Base-by-base conservation (phyloP, 805 yeast genomes). In the Wickerhamiella lipophila region DNA sequence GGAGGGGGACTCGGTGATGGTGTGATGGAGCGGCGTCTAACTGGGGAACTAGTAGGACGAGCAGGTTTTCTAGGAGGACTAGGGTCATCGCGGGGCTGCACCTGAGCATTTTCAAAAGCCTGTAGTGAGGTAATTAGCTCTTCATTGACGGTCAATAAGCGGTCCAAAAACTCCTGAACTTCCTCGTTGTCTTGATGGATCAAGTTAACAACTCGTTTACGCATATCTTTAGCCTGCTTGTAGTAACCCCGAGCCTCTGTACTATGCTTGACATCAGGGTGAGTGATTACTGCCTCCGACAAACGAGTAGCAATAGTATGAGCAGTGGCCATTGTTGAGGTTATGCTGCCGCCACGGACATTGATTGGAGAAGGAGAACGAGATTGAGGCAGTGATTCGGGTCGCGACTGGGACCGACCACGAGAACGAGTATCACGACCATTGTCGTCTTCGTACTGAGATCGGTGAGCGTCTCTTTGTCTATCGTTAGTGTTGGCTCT, bases 61-160 rank as follows among this genome's bases (percentile, higher is more conserved):
- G 51, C 35, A 61, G 57, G 3, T 59, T 60, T 42, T 16, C 42
- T 52, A 36, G 48, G 35, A 38, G 51, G 32, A 35, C 58, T 54
- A 43, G 51, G 42, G 36, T 57, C 42, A 45, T 50, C 26, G 8
- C 5, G 41, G 53, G 32, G 21, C 30, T 27, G 42, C 3, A 9
- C 44, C 11, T 13, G 29, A 45, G 51, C 56, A 12, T 73, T 72
- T 51, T 88, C 95, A 61, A 77, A 88, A 47, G 69, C 65, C 56
- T 78, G 76, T 57, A 92, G 72, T 0, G 87, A 81, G 3, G 68
- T 68, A 6, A 92, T 94, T 52, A 92, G 72, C 61, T 85, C 88
- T 58, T 92, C 98, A 61, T 92, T 92, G 41, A 96, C 94, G 56
- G 77, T 81, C 50, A 92, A 77, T 53, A 92, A 71, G 40, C 85